Conservation (phyloP, 2,329 filamentous ascomycete species). For the Penicillium freii region DNA sequence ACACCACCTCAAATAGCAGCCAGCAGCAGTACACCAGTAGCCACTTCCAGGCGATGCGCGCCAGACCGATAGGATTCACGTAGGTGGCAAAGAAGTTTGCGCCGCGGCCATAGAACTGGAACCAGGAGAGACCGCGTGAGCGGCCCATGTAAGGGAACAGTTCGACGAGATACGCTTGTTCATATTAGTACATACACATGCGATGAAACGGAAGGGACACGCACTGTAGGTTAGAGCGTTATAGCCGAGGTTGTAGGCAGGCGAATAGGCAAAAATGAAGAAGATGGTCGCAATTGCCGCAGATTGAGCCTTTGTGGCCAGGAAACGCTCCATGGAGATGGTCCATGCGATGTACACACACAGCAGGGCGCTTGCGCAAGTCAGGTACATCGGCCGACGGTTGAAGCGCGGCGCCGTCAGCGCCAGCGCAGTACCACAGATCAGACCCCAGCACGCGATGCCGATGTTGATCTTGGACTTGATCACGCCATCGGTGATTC, state of each 20-base stretch:
- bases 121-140: conserved; percentile 58
- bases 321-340: conserved; percentile 44
- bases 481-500: conserved; percentile 35
- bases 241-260: conserved; percentile 64
- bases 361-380: conserved; percentile 53
- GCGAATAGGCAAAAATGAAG: conserved; percentile 61
- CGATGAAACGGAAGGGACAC: background rate
- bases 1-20: conserved; percentile 43
- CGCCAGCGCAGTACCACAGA: conserved; percentile 40
- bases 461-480: conserved; percentile 44
- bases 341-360: conserved; percentile 58
- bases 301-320: conserved; percentile 35
- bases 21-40: conserved; percentile 46
- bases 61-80: conserved; percentile 48
- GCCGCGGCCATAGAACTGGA: conserved; percentile 54
- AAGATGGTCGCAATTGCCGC: conserved; percentile 49
- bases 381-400: conserved; percentile 46
- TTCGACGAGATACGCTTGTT: conserved; percentile 53
- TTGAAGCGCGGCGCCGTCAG: conserved; percentile 45
- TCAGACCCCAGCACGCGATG: conserved; percentile 43
- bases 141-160: conserved; percentile 59
- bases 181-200: background rate
- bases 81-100: conserved; percentile 53
- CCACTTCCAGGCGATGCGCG: conserved; percentile 47
- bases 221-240: conserved; percentile 58